These are phyloP conservation scores for Smallanthus sonchifolius DNA, from an alignment of 129 eudicot genomes.

Conservation along the genomic window DNA sequence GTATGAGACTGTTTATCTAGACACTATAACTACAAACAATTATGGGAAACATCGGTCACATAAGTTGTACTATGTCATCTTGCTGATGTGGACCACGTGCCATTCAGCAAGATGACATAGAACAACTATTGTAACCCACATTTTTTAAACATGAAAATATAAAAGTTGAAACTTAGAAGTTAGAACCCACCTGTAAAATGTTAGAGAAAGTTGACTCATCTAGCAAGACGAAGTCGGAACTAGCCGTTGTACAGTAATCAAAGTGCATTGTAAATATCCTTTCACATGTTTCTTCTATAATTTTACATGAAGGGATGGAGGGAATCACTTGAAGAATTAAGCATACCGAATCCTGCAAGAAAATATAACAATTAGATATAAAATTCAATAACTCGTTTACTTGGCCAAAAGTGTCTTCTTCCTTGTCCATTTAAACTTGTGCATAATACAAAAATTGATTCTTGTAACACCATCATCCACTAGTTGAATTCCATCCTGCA, in stretches of 20 bases:
- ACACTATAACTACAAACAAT: neutral
- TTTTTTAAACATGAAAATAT: neutral
- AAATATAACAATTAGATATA: constrained; percentile 54
- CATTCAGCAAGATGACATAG: neutral
- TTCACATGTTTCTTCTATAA: constrained; percentile 94
- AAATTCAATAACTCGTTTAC: constrained; percentile 36
- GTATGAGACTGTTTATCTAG: neutral
- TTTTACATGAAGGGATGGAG: constrained; percentile 80
- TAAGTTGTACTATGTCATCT: neutral
- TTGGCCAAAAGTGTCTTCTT: constrained; percentile 73
- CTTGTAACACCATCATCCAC: constrained; percentile 77
- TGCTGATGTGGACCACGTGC: neutral
- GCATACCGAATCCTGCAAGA: constrained; percentile 94
- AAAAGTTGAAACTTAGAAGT: constrained; percentile 16
- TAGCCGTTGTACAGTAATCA: constrained; percentile 91
- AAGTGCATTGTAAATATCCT: constrained; percentile 85
- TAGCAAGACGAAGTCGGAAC: constrained; percentile 74
- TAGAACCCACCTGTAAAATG: constrained; percentile 85
- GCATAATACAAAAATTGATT: constrained; percentile 73
- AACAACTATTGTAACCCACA: neutral
- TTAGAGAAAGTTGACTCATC: constrained; percentile 69
- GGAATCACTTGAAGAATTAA: constrained; percentile 84
- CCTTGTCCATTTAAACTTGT: constrained; percentile 79
- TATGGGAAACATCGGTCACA: neutral
- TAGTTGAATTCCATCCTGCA: constrained; percentile 83